Evolutionary conservation across 2,329 filamentous ascomycete species (phyloP), one percentile per base, ranked within the genome.

Genomic region (Colletotrichum liaoningense): DNA sequence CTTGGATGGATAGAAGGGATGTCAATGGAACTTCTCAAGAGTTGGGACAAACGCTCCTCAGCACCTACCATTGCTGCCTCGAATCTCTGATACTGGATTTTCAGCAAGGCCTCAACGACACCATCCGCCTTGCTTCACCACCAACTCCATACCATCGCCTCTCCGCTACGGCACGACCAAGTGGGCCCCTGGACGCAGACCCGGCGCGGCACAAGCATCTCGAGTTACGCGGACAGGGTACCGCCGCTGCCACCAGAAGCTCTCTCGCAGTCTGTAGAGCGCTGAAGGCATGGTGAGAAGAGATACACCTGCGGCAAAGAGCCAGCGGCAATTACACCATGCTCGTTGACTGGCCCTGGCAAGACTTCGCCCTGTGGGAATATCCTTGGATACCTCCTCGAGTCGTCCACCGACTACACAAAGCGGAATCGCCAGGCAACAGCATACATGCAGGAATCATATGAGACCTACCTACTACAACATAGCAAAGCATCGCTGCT

Each of bases 371-470:
- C 35, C 58, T 9, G 9, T 24, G 65, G 56, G 69, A 69, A 72
- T 52, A 69, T 68, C 64, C 69, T 52, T 63, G 52, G 19, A 42
- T 46, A 30, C 42, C 8, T 22, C 28, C 14, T 65, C 56, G 59
- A 54, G 52, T 72, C 69, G 63, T 33, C 35, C 49, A 35, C n/a
- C 9, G 26, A 5, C n/a, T 11, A 19, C 16, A 24, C 19, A 58
- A 11, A 22, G 42, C 42, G 12, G 33, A 14, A 54, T 26, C 64
- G 65, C 69, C 59, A 69, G 69, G 65, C 65, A 69, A 59, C 69
- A 72, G 57, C 35, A 63, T 58, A 57, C 26, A 30, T 58, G 69
- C 63, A 72, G 69, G 69, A 72, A 72, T 67, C 57, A 67, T 52
- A 35, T 67, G 69, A 72, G 69, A 68, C 69, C 49, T 46, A 19